Conservation (phyloP, 352 stramenopile genomes). For the Plasmopara muralis region DNA sequence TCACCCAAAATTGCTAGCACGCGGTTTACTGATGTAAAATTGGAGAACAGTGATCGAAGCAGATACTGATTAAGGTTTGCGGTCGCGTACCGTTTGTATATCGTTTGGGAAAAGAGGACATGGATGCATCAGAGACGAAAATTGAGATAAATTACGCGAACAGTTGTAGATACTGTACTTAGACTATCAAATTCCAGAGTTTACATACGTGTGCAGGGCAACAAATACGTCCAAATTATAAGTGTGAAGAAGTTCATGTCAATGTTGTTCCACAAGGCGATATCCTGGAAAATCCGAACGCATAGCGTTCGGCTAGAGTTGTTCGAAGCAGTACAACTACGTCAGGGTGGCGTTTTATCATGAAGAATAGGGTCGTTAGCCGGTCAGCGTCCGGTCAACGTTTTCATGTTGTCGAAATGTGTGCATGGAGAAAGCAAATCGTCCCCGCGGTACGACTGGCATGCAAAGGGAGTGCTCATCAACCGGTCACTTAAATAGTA, state of each 20-base stretch:
- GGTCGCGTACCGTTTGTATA: too few species aligned
- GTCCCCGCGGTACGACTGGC: conserved; percentile 47
- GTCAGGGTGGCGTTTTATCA: conserved; percentile 72
- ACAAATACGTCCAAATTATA: conserved; percentile 42
- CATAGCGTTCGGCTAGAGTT: conserved; percentile 43
- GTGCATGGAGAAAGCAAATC: conserved; percentile 13
- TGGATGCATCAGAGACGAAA: too few species aligned
- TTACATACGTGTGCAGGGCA: conserved; percentile 55
- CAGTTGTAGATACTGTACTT: too few species aligned
- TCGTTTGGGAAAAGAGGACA: too few species aligned
- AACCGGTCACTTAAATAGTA: conserved; percentile 58
- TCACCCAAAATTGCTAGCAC: too few species aligned
- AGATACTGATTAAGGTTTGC: too few species aligned
- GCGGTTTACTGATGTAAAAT: too few species aligned
- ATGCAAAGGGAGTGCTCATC: conserved; percentile 68
- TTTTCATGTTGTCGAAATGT: too few species aligned
- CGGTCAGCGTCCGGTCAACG: conserved; percentile 38
- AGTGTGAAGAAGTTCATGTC: conserved; percentile 40
- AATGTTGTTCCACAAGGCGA: conserved; percentile 34
- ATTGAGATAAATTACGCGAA: too few species aligned
- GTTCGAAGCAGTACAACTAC: conserved; percentile 73
- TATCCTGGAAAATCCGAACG: conserved; percentile 26
- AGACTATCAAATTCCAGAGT: conserved; percentile 27
- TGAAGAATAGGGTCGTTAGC: conserved; percentile 42
- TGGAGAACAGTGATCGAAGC: too few species aligned